A percentile compares a stretch with the other conserved stretches of the same genome.
Evolutionary conservation across 2,329 filamentous ascomycete genomes (phyloP).

Genomic region (Arachnomyces sp.): DNA sequence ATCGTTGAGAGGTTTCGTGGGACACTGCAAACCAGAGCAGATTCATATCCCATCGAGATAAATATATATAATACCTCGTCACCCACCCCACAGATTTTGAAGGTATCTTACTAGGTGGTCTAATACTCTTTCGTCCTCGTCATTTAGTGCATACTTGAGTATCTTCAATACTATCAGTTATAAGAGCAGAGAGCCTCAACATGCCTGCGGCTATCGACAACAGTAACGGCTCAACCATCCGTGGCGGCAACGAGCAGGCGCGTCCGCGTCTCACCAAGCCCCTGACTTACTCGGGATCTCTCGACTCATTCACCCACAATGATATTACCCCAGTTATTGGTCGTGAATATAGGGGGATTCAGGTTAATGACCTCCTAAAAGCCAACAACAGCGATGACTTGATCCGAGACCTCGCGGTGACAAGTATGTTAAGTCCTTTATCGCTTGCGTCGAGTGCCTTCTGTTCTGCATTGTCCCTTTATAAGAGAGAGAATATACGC

Average conservation of each 20-base stretch:
- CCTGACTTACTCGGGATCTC: slow-evolving; percentile 34
- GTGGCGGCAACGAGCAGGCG: slow-evolving; percentile 18
- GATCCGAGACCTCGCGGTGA: slow-evolving; percentile 58
- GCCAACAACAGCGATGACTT: slow-evolving; percentile 54
- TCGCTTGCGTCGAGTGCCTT: too few relatives aligned
- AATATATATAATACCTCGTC: too few relatives aligned
- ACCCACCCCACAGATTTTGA: too few relatives aligned
- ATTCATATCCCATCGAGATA: too few relatives aligned
- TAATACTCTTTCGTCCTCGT: too few relatives aligned
- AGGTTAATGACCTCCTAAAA: slow-evolving; percentile 44
- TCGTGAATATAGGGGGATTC: slow-evolving; percentile 28
- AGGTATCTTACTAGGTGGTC: too few relatives aligned
- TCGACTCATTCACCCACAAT: slow-evolving; percentile 23
- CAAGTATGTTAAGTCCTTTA: slow-evolving; percentile 35
- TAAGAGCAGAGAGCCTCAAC: background rate
- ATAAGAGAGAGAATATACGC: too few relatives aligned
- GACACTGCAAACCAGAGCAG: too few relatives aligned
- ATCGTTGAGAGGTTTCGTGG: too few relatives aligned
- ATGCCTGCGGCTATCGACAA: slow-evolving; percentile 15
- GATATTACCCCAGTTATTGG: slow-evolving; percentile 28
- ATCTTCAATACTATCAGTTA: background rate
- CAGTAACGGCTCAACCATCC: slow-evolving; percentile 7
- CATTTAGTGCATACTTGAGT: background rate
- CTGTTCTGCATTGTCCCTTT: too few relatives aligned
- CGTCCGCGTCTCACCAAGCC: slow-evolving; percentile 21